Conservation (phyloP, 768 basidiomycete species). For the Pisolithus marmoratus region DNA sequence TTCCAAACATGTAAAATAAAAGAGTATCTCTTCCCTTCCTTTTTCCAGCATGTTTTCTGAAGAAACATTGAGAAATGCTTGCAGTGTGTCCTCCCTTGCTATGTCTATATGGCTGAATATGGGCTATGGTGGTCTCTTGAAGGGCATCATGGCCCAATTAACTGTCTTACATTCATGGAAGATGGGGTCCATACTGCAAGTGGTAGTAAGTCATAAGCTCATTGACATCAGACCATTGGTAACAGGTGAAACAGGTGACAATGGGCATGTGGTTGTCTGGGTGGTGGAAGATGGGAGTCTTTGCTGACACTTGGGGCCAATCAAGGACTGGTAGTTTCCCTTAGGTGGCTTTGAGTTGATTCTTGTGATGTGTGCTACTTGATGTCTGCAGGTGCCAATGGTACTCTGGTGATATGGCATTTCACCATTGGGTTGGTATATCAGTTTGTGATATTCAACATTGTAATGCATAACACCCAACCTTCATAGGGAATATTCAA, state of each 20-base stretch:
- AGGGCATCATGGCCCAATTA: constrained; percentile 1
- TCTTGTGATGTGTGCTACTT: not conserved
- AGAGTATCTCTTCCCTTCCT: no score
- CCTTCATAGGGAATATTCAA: not conserved
- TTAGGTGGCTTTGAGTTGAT: not conserved
- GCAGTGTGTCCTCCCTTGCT: no score
- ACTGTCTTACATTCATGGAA: not conserved
- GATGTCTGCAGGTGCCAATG: constrained; percentile 1
- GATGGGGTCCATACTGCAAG: not conserved
- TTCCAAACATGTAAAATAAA: no score
- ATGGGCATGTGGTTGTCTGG: constrained; percentile 1
- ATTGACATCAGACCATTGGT: not conserved
- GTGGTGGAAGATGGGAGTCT: not conserved
- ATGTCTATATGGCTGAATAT: not conserved
- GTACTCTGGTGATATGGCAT: not conserved
- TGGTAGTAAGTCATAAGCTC: not conserved
- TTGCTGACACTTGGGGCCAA: not conserved
- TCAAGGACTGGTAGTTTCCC: not conserved
- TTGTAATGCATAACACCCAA: no score
- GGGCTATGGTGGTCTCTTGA: not conserved
- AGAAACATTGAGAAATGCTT: no score
- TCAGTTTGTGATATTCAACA: not conserved
- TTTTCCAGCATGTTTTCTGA: no score
- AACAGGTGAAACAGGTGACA: not conserved
- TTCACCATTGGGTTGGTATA: not conserved